phyloP scores from a whole-genome alignment of 805 yeast species.

The Ogataea pignaliae region DNA sequence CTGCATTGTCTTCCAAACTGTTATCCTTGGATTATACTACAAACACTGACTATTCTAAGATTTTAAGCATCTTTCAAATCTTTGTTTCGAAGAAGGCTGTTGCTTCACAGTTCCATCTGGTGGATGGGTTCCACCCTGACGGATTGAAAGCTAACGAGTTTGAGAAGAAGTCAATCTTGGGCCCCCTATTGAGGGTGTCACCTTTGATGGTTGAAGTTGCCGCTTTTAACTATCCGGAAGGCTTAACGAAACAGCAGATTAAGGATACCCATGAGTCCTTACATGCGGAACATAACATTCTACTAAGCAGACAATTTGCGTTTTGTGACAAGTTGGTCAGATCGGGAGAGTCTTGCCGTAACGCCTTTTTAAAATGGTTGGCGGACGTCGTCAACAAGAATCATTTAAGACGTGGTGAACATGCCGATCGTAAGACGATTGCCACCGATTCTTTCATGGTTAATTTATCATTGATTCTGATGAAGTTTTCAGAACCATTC shows the following conservation, averaged over 20 bases:
- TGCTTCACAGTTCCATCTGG: slow-evolving; percentile 53
- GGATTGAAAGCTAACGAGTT: slow-evolving; percentile 46
- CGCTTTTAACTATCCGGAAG: slow-evolving; percentile 38
- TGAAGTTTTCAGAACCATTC: slow-evolving; percentile 80
- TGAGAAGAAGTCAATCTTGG: slow-evolving; percentile 64
- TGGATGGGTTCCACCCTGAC: slow-evolving; percentile 49
- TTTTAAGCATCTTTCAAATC: slow-evolving; percentile 52
- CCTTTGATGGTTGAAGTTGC: slow-evolving; percentile 59
- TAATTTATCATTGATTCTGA: slow-evolving; percentile 63
- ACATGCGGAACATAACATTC: slow-evolving; percentile 57
- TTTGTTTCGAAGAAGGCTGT: slow-evolving; percentile 57
- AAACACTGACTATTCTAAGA: slow-evolving; percentile 44
- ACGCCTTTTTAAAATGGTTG: slow-evolving; percentile 61
- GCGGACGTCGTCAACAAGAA: slow-evolving; percentile 72
- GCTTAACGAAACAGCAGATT: slow-evolving; percentile 38
- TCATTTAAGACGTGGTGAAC: slow-evolving; percentile 84
- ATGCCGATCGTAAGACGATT: slow-evolving; percentile 60
- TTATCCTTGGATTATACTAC: slow-evolving; percentile 42
- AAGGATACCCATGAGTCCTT: slow-evolving; percentile 52
- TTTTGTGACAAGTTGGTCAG: slow-evolving; percentile 73
- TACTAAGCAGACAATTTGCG: slow-evolving; percentile 59
- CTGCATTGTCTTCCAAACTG: slow-evolving; percentile 36
- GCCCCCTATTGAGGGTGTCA: slow-evolving; percentile 71
- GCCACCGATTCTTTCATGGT: slow-evolving; percentile 81
- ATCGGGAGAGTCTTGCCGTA: slow-evolving; percentile 62